Base-by-base conservation (phyloP, 371 early-diverging fungal genomes). In the Dentiscutata heterogama region DNA sequence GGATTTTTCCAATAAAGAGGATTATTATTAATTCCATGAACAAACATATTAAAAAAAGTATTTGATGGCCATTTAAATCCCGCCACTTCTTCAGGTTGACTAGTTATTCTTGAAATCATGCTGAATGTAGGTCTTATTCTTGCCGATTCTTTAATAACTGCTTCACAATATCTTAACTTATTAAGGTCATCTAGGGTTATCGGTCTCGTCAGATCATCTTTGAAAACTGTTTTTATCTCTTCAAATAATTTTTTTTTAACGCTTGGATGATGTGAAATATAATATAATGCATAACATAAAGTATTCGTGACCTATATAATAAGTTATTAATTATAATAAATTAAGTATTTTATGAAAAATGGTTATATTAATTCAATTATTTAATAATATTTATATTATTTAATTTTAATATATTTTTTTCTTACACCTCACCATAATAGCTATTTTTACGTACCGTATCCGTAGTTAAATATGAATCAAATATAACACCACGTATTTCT, bases 141-240 rank as follows among this genome's bases (percentile, higher is more conserved):
- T 27, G 79, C 42, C 20, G 79, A 29, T 78, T 78, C 79, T 78
- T 78, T 78, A 29, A 78, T 67, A 27, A 78, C 51, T 22, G 79
- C 79, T 78, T 78, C 79, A 67, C 16, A 14, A 58, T 78, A 78
- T 63, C 20, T 67, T 53, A 78, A 78, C 53, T 78, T 78, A 10
- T 64, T 67, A 51, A 78, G 42, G 50, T 78, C 79, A 1, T 67
- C 79, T 1, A 53, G 51, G 20, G 64, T 50, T 35, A 78, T 31
- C 13, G 50, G 64, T 31, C 53, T 63, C 8, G 3, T 35, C 25
- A 16, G 20, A 67, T 78, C 79, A 50, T 46, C 22, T 29, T 61
- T 35, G 7, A 67, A 78, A 31, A 78, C 67, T 0, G 64, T 18
- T 51, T 64, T 29, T 6, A 78, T 64, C 2, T 78, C 79, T 78